Evolutionary conservation across 345 rosid genomes (phyloP).

Genomic region (Noccaea caerulescens): DNA sequence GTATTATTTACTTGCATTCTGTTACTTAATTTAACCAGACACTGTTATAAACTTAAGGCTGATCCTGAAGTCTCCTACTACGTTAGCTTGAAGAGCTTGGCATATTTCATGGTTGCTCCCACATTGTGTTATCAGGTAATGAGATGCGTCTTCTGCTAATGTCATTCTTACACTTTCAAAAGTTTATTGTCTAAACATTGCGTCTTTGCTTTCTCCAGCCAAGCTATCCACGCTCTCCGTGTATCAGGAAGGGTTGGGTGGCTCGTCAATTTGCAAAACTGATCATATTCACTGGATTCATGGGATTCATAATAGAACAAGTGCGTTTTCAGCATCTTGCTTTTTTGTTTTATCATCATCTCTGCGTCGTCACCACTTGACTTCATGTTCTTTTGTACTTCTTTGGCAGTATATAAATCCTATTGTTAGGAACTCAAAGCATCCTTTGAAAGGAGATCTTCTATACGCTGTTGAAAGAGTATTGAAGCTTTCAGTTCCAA

Average conservation of each 20-base stretch:
- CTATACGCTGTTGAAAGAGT: slow-evolving; percentile 89
- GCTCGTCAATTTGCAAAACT: slow-evolving; percentile 82
- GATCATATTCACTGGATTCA: slow-evolving; percentile 85
- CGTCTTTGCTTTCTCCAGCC: slow-evolving; percentile 48
- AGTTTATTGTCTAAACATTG: slow-evolving; percentile 8
- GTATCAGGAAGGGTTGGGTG: slow-evolving; percentile 87
- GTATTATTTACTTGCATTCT: slow-evolving; percentile 5
- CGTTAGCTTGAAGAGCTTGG: slow-evolving; percentile 76
- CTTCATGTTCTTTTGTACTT: slow-evolving; percentile 29
- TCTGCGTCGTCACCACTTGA: slow-evolving; percentile 27
- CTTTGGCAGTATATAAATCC: slow-evolving; percentile 96
- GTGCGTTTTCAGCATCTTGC: slow-evolving; percentile 48
- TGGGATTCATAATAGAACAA: slow-evolving; percentile 97
- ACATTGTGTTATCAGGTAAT: slow-evolving; percentile 97
- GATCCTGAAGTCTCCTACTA: slow-evolving; percentile 50
- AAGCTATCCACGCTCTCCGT: slow-evolving; percentile 85
- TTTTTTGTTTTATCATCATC: slow-evolving; percentile 6
- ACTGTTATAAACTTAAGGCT: slow-evolving; percentile 50
- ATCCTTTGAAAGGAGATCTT: slow-evolving; percentile 88
- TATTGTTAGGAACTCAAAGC: slow-evolving; percentile 89
- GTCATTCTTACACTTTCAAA: slow-evolving; percentile 26
- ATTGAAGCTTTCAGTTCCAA: slow-evolving; percentile 96
- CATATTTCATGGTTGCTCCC: slow-evolving; percentile 95
- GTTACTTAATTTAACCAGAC: slow-evolving; percentile 20
- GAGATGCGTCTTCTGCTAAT: not conserved